Conservation (phyloP, 148 eudicot genomes). For the Agrostemma githago region DNA sequence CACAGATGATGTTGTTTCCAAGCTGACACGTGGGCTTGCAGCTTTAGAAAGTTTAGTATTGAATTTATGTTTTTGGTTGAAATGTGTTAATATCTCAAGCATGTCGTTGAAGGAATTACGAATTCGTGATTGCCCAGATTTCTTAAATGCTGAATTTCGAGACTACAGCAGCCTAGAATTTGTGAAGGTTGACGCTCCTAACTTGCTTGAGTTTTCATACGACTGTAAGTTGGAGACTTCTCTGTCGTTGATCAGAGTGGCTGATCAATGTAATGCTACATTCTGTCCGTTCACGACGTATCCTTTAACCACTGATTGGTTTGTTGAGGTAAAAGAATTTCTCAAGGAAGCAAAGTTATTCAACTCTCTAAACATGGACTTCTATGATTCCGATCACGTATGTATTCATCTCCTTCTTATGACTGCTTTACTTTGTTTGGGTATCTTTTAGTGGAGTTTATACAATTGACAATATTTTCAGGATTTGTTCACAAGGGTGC, state of each 20-base stretch:
- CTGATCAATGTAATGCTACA: neutral
- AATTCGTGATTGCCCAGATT: neutral
- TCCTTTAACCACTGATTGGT: neutral
- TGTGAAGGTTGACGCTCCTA: neutral
- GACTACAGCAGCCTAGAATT: too few species aligned
- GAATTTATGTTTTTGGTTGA: neutral
- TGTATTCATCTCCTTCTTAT: neutral
- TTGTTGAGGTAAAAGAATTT: constrained; percentile 5
- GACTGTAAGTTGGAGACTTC: neutral
- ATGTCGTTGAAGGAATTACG: neutral
- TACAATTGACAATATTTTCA: too few species aligned
- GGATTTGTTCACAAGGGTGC: too few species aligned
- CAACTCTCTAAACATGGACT: neutral
- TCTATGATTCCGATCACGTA: neutral
- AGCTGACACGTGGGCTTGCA: neutral
- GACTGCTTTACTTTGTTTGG: neutral
- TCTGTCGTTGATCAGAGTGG: neutral
- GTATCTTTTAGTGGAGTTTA: neutral
- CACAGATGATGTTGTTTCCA: neutral
- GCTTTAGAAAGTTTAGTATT: constrained; percentile 1
- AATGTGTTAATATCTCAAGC: constrained; percentile 1
- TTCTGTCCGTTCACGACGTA: neutral
- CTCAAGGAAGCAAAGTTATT: neutral
- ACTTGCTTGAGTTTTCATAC: constrained; percentile 4
- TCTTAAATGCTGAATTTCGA: neutral